Evolutionary conservation across 768 basidiomycete genomes (phyloP), one percentile per base, ranked within the genome.

Genomic region (Boletus subcaerulescens): DNA sequence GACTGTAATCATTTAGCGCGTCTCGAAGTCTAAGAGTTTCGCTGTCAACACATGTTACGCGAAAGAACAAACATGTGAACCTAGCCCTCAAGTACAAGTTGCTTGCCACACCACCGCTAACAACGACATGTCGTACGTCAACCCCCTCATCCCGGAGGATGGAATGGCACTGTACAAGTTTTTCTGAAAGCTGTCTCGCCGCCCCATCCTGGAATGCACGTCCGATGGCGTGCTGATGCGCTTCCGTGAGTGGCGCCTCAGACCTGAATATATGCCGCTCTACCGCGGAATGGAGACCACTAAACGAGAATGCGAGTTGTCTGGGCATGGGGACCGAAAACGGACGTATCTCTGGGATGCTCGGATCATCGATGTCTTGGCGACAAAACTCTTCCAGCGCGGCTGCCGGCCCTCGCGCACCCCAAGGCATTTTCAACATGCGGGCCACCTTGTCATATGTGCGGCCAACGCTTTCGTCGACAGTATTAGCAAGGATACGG

Each of bases 71-170:
- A 17, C 18, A 5, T 14, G 61, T 77, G 42, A 47, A 91, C 93
- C 85, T 77, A 42, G 77, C 56, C 15, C 92, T 76, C 53, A 98
- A 73, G 60, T 78, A 85, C 22, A 59, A 43, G 62, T 99, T 99
- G 60, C 91, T 92, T 15, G 95, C 96, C 0, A 99, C 96, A 2
- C 96, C 96, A 0, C 96, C 96, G 55, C 92, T 93, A 15, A 90
- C 84, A 1, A 97, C 91, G 24, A 98, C 60, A 50, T 86, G 76
- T 12, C 68, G 69, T 4, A 91, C 71, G 9, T 62, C 49, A 1
- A 84, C 67, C n/a, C 73, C 78, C 22, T 72, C 62, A 38, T 85
- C 57, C 1, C 76, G 86, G 20, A 89, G 71, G 45, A 60, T 52
- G 10, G 63, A 50, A 48, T 62, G 61, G 17, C 70, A 65, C 6